A percentile compares a stretch with the other conserved stretches of the same genome.
Evolutionary conservation across 2,329 filamentous ascomycete genomes (phyloP).

Genomic region (Ophiocordyceps polyrhachis-furcata): DNA sequence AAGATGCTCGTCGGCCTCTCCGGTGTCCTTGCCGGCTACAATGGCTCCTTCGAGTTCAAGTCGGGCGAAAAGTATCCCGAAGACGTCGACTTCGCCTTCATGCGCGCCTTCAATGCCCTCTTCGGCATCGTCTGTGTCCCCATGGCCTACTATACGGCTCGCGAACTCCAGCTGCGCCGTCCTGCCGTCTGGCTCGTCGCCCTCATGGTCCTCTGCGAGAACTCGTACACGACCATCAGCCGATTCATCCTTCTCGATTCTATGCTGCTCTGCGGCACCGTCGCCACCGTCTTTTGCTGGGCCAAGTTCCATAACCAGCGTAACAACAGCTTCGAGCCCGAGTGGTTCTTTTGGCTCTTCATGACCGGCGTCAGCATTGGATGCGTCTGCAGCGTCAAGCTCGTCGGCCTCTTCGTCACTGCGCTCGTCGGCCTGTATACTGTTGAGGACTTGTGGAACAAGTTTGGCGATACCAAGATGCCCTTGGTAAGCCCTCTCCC

Average conservation of each 20-base stretch:
- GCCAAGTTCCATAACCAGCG: conserved; percentile 86
- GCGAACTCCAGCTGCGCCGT: conserved; percentile 70
- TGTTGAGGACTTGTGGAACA: conserved; percentile 90
- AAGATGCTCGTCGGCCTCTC: conserved; percentile 98
- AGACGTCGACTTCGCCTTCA: conserved; percentile 92
- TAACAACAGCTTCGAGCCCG: conserved; percentile 64
- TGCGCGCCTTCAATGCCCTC: conserved; percentile 92
- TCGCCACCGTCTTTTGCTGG: conserved; percentile 93
- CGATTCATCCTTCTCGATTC: conserved; percentile 96
- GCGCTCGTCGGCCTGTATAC: conserved; percentile 92
- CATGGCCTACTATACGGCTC: conserved; percentile 86
- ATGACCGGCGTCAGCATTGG: conserved; percentile 90
- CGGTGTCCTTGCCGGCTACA: conserved; percentile 91
- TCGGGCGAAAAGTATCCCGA: conserved; percentile 89
- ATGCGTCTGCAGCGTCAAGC: conserved; percentile 96
- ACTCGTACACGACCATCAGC: conserved; percentile 98
- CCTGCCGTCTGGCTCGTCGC: conserved; percentile 89
- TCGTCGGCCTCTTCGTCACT: conserved; percentile 90
- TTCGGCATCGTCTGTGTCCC: conserved; percentile 89
- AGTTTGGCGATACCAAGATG: conserved; percentile 90
- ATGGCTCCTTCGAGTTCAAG: conserved; percentile 98
- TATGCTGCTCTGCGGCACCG: conserved; percentile 98
- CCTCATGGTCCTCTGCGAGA: conserved; percentile 94
- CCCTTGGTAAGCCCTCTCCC: conserved; percentile 39
- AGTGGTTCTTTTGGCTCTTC: conserved; percentile 92